A percentile compares a stretch with the other conserved stretches of the same genome.
Evolutionary conservation across 2,329 filamentous ascomycete genomes (phyloP).

Genomic region (Chaetomium sp.): DNA sequence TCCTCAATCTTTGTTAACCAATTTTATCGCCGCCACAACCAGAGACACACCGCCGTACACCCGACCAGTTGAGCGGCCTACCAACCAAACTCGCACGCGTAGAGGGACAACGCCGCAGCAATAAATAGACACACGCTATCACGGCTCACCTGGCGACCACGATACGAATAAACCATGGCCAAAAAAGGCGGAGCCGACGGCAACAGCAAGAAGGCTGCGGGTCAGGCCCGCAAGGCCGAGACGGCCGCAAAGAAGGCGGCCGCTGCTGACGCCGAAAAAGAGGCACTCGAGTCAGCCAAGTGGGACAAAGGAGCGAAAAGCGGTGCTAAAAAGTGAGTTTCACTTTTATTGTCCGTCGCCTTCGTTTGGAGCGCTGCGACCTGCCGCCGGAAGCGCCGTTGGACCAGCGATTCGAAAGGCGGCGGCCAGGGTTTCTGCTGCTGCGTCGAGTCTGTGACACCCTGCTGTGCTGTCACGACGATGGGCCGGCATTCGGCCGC

Average conservation of each 20-base stretch:
- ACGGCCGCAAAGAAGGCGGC: slow-evolving; percentile 79
- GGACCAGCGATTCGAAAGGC: background rate
- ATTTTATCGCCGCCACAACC: slow-evolving; percentile 7
- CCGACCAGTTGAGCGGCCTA: slow-evolving; percentile 1
- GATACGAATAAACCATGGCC: slow-evolving; percentile 63
- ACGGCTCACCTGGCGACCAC: slow-evolving; percentile 9
- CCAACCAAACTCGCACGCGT: background rate
- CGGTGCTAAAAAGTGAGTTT: slow-evolving; percentile 78
- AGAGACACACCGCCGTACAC: background rate
- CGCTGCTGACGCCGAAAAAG: slow-evolving; percentile 65
- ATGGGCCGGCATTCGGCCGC: slow-evolving; percentile 3
- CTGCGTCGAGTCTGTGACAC: slow-evolving; percentile 7
- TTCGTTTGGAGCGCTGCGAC: slow-evolving; percentile 8
- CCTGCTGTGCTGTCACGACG: slow-evolving; percentile 10
- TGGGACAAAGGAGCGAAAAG: slow-evolving; percentile 88
- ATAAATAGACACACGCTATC: slow-evolving; percentile 2
- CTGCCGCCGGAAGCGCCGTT: slow-evolving; percentile 12
- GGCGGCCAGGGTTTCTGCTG: background rate
- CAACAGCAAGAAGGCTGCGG: slow-evolving; percentile 84
- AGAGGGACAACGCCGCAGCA: background rate
- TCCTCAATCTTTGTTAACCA: background rate
- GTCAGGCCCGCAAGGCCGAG: slow-evolving; percentile 91
- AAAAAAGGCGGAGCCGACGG: slow-evolving; percentile 73
- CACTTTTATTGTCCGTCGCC: background rate
- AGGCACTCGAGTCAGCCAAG: slow-evolving; percentile 69